These are phyloP conservation scores for Podaxis mareebaensis DNA, from an alignment of 768 basidiomycete species.

Conservation along the genomic window DNA sequence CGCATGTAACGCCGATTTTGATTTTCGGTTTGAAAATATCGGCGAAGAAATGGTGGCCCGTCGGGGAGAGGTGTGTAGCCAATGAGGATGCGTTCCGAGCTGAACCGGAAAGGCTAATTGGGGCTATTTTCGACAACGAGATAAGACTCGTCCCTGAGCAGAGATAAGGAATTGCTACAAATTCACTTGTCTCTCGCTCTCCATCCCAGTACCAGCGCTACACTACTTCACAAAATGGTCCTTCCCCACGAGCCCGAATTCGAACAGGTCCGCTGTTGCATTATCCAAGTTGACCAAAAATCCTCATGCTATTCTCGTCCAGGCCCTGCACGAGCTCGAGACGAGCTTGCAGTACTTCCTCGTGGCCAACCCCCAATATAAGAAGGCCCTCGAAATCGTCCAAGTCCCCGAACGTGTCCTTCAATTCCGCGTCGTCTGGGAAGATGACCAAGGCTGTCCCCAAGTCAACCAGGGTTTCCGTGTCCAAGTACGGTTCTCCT, in stretches of 20 bases:
- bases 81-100: not conserved
- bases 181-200: constrained; percentile 18
- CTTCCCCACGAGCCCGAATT: constrained; percentile 66
- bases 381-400: constrained; percentile 65
- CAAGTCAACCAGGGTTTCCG: constrained; percentile 77
- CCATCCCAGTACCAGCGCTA: not conserved
- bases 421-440: constrained; percentile 79
- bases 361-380: constrained; percentile 63
- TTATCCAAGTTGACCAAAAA: not conserved
- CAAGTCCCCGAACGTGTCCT: constrained; percentile 56
- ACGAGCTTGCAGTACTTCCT: constrained; percentile 66
- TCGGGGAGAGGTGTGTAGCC: not conserved
- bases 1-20: not conserved
- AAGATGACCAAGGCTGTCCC: constrained; percentile 63
- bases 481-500: constrained; percentile 54
- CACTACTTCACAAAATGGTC: constrained; percentile 31
- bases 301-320: not conserved
- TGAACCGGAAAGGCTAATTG: not conserved
- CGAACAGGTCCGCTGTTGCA: constrained; percentile 46
- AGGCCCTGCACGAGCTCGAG: constrained; percentile 69
- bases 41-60: not conserved
- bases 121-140: not conserved
- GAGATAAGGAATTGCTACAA: constrained; percentile 29
- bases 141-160: not conserved
- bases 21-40: not conserved